phyloP scores from a whole-genome alignment of 768 basidiomycete genomes.

The Lactifluus volemus region DNA sequence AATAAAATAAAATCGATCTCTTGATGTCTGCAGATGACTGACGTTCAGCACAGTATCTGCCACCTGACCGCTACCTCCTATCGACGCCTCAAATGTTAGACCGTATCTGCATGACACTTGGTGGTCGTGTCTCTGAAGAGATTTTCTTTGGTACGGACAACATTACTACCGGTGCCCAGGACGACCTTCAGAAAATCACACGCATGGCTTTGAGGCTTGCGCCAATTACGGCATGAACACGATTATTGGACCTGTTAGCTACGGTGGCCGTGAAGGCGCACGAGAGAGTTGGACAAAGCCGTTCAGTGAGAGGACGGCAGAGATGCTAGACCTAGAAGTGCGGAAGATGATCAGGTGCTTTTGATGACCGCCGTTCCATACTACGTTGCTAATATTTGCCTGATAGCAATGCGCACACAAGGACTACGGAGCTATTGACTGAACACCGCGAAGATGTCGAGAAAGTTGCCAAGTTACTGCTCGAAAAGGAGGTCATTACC shows the following conservation, averaged over 20 bases:
- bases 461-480: conserved; percentile 80
- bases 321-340: conserved; percentile 86
- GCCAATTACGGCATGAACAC: conserved; percentile 97
- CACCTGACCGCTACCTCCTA: conserved; percentile 91
- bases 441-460: conserved; percentile 83
- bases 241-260: conserved; percentile 91
- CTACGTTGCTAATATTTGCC: conserved; percentile 6
- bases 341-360: conserved; percentile 87
- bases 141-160: conserved; percentile 90
- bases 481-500: conserved; percentile 95
- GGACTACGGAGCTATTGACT: conserved; percentile 75
- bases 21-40: not conserved
- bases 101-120: conserved; percentile 97
- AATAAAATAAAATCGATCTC: not conserved
- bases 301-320: conserved; percentile 94
- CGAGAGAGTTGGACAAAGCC: conserved; percentile 93
- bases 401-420: conserved; percentile 61
- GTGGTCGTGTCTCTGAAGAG: conserved; percentile 96
- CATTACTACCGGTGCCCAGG: conserved; percentile 97
- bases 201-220: conserved; percentile 95
- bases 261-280: conserved; percentile 79
- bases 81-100: conserved; percentile 93
- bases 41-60: conserved; percentile 59
- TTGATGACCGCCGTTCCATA: conserved; percentile 3
- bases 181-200: conserved; percentile 97